Evolutionary conservation across 1,139 yeast species (phyloP).

Genomic region (Pichia sp.): DNA sequence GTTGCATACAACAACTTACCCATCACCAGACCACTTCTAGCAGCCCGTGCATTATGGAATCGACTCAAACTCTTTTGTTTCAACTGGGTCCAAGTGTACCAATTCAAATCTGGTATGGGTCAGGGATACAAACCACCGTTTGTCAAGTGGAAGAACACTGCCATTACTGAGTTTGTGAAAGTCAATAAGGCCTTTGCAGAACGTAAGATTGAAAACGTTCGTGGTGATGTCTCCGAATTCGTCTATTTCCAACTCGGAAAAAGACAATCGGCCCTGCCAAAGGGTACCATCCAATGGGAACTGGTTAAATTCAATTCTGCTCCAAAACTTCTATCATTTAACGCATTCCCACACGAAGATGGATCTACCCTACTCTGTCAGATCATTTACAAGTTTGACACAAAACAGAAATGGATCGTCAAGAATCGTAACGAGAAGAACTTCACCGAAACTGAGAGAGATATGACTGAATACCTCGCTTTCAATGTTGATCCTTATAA

Average conservation of each 20-base stretch:
- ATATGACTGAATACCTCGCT: constrained; percentile 67
- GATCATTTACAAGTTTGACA: constrained; percentile 66
- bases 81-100: constrained; percentile 58
- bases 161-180: constrained; percentile 56
- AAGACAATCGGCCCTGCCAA: constrained; percentile 51
- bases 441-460: constrained; percentile 38
- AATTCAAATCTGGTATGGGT: constrained; percentile 57
- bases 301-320: constrained; percentile 57
- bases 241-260: constrained; percentile 50
- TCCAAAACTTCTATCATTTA: constrained; percentile 66
- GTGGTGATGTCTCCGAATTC: constrained; percentile 47
- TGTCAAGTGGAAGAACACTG: constrained; percentile 65
- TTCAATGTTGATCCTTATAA: constrained; percentile 70
- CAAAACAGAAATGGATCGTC: constrained; percentile 60
- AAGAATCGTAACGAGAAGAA: constrained; percentile 38
- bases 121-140: constrained; percentile 49
- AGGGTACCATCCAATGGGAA: constrained; percentile 65
- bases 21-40: constrained; percentile 32
- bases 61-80: constrained; percentile 49
- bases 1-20: constrained; percentile 41
- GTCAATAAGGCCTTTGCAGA: constrained; percentile 64
- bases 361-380: constrained; percentile 51
- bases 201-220: constrained; percentile 36
- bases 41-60: constrained; percentile 34
- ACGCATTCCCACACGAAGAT: constrained; percentile 55